phyloP scores from a whole-genome alignment of 495 filamentous ascomycete genomes.

The Haplographium delicatum region DNA sequence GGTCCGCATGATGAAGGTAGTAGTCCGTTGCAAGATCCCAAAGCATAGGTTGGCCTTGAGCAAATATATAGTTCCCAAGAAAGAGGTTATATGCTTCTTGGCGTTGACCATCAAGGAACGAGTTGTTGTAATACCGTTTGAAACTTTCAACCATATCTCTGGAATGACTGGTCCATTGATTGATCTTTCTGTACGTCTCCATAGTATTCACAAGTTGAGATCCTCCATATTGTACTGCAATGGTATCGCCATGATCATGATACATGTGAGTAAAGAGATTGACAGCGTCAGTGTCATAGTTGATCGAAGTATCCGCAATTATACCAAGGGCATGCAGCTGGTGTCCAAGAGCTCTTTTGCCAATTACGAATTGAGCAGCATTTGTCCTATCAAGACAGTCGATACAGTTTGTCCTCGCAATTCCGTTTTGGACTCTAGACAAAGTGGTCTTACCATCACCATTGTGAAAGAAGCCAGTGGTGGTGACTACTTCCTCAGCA shows the following conservation, averaged over 20 bases:
- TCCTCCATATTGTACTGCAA: conserved; percentile 95
- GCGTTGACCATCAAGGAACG: conserved; percentile 90
- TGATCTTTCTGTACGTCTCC: conserved; percentile 97
- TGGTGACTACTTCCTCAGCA: conserved; percentile 75
- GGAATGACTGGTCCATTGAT: conserved; percentile 96
- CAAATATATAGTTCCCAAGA: conserved; percentile 90
- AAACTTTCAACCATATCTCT: conserved; percentile 99
- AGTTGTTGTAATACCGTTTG: conserved; percentile 99
- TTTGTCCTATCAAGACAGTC: conserved; percentile 97
- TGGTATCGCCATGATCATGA: conserved; percentile 94
- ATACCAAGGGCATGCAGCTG: conserved; percentile 92
- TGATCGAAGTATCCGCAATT: conserved; percentile 68
- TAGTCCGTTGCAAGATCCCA: conserved; percentile 97
- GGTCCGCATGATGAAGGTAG: conserved; percentile 89
- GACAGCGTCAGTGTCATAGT: conserved; percentile 92
- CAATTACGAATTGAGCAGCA: conserved; percentile 95
- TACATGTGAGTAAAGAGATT: conserved; percentile 97
- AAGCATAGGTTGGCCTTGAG: conserved; percentile 88
- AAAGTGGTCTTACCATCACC: conserved; percentile 60
- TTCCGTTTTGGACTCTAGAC: conserved; percentile 78
- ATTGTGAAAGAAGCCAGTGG: conserved; percentile 93
- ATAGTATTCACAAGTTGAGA: conserved; percentile 98
- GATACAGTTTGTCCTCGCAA: conserved; percentile 95
- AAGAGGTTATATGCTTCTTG: conserved; percentile 99
- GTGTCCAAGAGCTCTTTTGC: conserved; percentile 87